Evolutionary conservation across 1,284 basidiomycete genomes (phyloP), one percentile per base, ranked within the genome.

Genomic region (Puccinia horiana): DNA sequence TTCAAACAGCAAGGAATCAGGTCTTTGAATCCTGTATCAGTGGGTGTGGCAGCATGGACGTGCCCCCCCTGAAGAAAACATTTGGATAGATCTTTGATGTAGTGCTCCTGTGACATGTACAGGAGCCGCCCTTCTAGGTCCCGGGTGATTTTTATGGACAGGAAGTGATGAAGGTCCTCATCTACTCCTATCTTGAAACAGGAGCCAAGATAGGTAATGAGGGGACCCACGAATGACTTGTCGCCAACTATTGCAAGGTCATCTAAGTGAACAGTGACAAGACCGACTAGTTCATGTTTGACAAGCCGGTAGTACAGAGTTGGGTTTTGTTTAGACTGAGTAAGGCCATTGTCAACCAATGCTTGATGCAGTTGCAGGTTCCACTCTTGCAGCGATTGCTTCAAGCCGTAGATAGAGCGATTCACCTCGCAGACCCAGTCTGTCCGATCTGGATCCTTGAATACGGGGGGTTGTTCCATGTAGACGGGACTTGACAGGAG

Each of bases 321-420:
- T 2, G 32, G 58, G 16, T 63, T 18, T 29, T 63, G 37, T 63
- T 63, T 32, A 1, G 32, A 63, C 9, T 63, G 18, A 2, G 29
- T 3, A 6, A 63, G 12, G 14, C 49, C 44, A 4, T 32, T 5
- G 14, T 26, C n/a, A 56, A 75, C 3, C 2, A 40, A 12, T 5
- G 35, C 54, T 29, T 35, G 26, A 73, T 49, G 35, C 3, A 63
- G 23, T 23, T 49, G 5, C 18, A 23, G 11, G 49, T 49, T 56
- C 47, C 49, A 52, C 18, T 52, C 11, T 4, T 4, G 18, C 4
- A 18, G 49, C 9, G 9, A 8, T 20, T 12, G 26, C 49, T 75
- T 54, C 3, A 75, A 20, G 9, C 73, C 73, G 32, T 75, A 75
- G 12, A 52, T 9, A 75, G 73, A 75, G 1, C 32, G 42, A 23